Evolutionary conservation across 176 grass and related monocot genomes (phyloP).

Genomic region (Olyra latifolia): DNA sequence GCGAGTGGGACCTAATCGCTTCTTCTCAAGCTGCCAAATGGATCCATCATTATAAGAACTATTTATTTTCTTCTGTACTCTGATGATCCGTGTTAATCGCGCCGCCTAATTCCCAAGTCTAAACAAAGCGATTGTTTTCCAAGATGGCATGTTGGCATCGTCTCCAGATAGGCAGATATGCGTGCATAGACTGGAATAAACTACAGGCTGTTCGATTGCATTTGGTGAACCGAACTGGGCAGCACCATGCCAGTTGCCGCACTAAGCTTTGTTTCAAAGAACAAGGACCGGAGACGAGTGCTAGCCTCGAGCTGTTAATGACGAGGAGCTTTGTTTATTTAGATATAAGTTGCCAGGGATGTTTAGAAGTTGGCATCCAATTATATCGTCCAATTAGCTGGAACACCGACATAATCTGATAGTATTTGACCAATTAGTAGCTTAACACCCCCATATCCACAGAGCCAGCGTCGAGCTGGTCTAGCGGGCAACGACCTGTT

Average conservation of each 20-base stretch:
- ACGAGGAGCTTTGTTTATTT: background rate
- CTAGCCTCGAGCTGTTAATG: slow-evolving; percentile 4
- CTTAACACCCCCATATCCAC: background rate
- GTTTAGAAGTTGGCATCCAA: background rate
- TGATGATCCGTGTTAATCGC: background rate
- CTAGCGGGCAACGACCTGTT: slow-evolving; percentile 17
- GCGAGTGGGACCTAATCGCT: too few relatives aligned
- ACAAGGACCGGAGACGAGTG: background rate
- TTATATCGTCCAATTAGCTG: slow-evolving; percentile 12
- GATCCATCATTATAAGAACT: background rate
- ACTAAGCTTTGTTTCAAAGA: background rate
- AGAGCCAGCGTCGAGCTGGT: background rate
- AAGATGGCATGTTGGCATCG: background rate
- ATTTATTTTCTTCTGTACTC: background rate
- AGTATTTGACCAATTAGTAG: background rate
- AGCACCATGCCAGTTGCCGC: slow-evolving; percentile 24
- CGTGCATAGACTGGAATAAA: background rate
- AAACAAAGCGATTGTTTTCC: background rate
- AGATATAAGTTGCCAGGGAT: background rate
- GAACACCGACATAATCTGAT: slow-evolving; percentile 4
- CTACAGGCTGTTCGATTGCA: slow-evolving; percentile 6
- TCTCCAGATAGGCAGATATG: background rate
- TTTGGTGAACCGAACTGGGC: slow-evolving; percentile 19
- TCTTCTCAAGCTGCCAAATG: slow-evolving; percentile 30
- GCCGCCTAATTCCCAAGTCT: background rate